A percentile compares a stretch with the other conserved stretches of the same genome.
These are phyloP conservation scores for Penicillium longicatenatum DNA, from an alignment of 495 filamentous ascomycete genomes.

Conservation along the genomic window DNA sequence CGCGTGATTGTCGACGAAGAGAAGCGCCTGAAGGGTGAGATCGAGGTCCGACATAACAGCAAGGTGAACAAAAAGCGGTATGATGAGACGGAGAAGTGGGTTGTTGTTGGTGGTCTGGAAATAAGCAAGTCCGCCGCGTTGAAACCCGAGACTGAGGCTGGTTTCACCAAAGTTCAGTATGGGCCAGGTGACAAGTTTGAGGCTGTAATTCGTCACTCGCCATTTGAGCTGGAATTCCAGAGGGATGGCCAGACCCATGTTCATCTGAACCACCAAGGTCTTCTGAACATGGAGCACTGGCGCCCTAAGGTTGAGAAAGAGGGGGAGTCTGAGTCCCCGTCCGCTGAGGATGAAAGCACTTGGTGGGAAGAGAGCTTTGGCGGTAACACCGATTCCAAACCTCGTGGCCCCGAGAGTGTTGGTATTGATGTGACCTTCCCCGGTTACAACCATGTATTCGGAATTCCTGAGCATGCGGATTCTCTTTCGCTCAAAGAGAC, in stretches of 20 bases:
- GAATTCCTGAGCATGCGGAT: constrained; percentile 92
- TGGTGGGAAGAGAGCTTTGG: constrained; percentile 99
- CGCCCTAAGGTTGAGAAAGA: constrained; percentile 77
- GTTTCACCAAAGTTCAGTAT: constrained; percentile 75
- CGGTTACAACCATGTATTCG: constrained; percentile 89
- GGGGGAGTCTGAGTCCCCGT: constrained; percentile 42
- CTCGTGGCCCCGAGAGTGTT: constrained; percentile 84
- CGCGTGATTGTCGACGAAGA: constrained; percentile 90
- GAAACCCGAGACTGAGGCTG: constrained; percentile 55
- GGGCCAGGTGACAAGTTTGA: constrained; percentile 75
- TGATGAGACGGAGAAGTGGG: constrained; percentile 86
- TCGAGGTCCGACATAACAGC: constrained; percentile 83
- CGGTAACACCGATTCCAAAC: constrained; percentile 91
- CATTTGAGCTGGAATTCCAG: constrained; percentile 84
- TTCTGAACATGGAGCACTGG: constrained; percentile 96
- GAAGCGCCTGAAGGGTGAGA: constrained; percentile 82
- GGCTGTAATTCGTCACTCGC: constrained; percentile 77
- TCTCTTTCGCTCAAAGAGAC: constrained; percentile 87
- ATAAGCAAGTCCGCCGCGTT: constrained; percentile 67
- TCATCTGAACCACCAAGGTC: constrained; percentile 81
- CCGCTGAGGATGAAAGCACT: constrained; percentile 72
- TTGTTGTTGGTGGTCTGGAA: constrained; percentile 76
- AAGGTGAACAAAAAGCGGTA: constrained; percentile 88
- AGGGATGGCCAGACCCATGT: constrained; percentile 81
- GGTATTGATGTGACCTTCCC: constrained; percentile 89